Evolutionary conservation across 352 stramenopile genomes (phyloP).

Genomic region (Elongisporangium anandrum): DNA sequence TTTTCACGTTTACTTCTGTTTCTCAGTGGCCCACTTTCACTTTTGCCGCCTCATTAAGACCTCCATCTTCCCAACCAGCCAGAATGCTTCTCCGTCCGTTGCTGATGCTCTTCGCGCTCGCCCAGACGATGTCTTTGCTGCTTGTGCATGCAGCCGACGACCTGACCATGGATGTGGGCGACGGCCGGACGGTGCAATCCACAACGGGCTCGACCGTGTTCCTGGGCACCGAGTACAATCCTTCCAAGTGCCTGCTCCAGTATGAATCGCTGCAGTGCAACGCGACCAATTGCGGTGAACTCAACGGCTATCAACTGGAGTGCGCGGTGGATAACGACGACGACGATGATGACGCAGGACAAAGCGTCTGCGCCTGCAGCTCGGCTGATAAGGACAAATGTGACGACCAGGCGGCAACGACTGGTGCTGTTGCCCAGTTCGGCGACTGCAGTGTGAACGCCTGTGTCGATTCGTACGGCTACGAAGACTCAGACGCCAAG

Average conservation of each 20-base stretch:
- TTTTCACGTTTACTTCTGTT: no score
- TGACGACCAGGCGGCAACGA: constrained; percentile 5
- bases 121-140: neutral
- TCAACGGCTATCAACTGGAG: constrained; percentile 69
- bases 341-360: constrained; percentile 29
- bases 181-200: constrained; percentile 49
- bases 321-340: constrained; percentile 42
- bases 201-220: constrained; percentile 46
- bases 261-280: constrained; percentile 60
- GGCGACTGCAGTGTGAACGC: constrained; percentile 48
- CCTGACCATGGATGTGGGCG: constrained; percentile 56
- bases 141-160: neutral
- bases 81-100: neutral
- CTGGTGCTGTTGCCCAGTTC: constrained; percentile 50
- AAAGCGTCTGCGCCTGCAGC: neutral
- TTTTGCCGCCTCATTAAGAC: neutral
- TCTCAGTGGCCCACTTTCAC: neutral
- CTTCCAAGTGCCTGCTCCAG: constrained; percentile 57
- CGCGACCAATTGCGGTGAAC: constrained; percentile 41
- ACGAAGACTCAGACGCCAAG: constrained; percentile 38
- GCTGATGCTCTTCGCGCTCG: neutral
- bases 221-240: constrained; percentile 68
- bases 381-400: no score
- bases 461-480: constrained; percentile 63
- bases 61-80: neutral